Percentiles rank a stretch among this genome's conserved stretches.
Conservation (phyloP, 1,139 yeast species). For the Chernovozyma aurita region DNA sequence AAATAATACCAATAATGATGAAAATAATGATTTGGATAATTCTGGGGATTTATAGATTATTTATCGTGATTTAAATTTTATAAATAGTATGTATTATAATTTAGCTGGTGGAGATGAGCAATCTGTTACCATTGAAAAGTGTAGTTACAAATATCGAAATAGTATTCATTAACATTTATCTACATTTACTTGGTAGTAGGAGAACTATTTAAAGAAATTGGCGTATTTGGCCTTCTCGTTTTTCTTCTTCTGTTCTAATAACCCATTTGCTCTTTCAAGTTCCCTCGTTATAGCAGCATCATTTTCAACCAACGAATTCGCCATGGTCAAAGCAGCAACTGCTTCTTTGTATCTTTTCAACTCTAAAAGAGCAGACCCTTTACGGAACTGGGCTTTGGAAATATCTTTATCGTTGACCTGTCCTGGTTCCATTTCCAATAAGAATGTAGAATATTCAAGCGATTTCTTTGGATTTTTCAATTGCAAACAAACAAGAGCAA, state of each 20-base stretch:
- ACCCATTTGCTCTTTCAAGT: slow-evolving; percentile 32
- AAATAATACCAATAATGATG: neutral
- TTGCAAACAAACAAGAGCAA: slow-evolving; percentile 51
- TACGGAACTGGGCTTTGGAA: slow-evolving; percentile 62
- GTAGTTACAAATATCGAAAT: too few species aligned
- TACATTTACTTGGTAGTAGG: too few species aligned
- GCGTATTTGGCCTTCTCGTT: slow-evolving; percentile 52
- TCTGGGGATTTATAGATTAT: neutral
- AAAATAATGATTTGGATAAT: slow-evolving; percentile 2
- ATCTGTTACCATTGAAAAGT: too few species aligned
- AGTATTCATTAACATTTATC: too few species aligned
- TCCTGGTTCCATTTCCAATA: slow-evolving; percentile 40
- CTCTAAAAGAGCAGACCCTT: slow-evolving; percentile 46
- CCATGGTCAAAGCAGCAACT: slow-evolving; percentile 38
- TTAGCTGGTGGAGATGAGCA: too few species aligned
- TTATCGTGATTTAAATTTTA: neutral
- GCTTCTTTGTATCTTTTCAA: slow-evolving; percentile 50
- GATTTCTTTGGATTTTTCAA: slow-evolving; percentile 41
- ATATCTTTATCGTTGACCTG: slow-evolving; percentile 29
- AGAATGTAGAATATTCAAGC: slow-evolving; percentile 48
- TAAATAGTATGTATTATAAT: too few species aligned
- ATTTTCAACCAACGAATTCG: slow-evolving; percentile 40
- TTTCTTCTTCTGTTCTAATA: slow-evolving; percentile 38
- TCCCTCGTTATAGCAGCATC: slow-evolving; percentile 50
- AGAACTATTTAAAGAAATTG: slow-evolving; percentile 47